Evolutionary conservation across 176 grass and related monocot species (phyloP).

Genomic region (Alopecurus myosuroides): DNA sequence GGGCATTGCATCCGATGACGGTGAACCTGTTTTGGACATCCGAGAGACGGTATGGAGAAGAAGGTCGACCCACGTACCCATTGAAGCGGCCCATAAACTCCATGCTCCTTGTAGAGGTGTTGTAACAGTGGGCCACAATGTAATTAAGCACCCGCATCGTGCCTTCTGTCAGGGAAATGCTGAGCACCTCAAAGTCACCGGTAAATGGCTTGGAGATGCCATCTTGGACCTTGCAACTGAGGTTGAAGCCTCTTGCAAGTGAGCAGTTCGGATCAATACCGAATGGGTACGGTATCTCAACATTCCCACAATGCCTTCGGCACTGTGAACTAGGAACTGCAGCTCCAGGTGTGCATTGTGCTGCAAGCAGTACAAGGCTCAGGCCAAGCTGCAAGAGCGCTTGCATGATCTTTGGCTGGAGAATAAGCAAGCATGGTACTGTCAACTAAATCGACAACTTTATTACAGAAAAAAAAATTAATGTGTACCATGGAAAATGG

Average conservation of each 20-base stretch:
- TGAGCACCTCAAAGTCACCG: neutral
- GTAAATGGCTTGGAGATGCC: neutral
- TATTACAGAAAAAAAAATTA: neutral
- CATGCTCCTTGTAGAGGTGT: neutral
- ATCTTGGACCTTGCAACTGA: neutral
- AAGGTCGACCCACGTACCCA: accelerated
- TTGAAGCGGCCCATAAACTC: accelerated
- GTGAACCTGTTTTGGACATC: conserved; percentile 45
- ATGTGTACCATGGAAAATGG: neutral
- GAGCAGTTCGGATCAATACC: conserved; percentile 35
- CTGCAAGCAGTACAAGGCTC: neutral
- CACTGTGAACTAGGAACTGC: neutral
- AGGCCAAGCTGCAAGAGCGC: neutral
- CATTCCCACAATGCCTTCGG: neutral
- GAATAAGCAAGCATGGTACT: neutral
- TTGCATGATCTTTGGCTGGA: neutral
- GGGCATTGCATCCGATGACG: conserved; percentile 19
- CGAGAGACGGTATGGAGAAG: neutral
- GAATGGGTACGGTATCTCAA: conserved; percentile 44
- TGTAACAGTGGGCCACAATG: neutral
- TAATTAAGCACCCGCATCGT: neutral
- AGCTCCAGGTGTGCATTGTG: neutral
- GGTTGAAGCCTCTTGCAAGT: neutral
- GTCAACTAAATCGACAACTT: neutral
- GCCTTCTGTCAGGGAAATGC: neutral